These are phyloP conservation scores for Coemansia sp. DNA, from an alignment of 192 early-diverging fungal genomes.

Conservation along the genomic window DNA sequence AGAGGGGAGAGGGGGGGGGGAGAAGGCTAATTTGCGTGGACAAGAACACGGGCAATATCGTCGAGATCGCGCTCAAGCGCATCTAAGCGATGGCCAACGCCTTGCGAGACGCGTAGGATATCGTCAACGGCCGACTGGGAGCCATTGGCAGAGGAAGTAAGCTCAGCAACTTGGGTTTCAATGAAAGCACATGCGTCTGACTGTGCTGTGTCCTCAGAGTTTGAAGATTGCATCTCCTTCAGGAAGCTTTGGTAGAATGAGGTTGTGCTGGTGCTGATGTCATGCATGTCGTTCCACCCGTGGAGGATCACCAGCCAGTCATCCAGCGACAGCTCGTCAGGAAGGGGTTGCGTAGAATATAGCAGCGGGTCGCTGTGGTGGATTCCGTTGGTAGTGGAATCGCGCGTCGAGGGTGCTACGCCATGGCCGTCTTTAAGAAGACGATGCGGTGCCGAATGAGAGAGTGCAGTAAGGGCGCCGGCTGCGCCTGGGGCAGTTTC, in stretches of 20 bases:
- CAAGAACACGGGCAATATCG: slow-evolving; percentile 44
- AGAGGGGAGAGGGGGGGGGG: too few relatives aligned
- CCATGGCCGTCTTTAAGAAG: slow-evolving; percentile 28
- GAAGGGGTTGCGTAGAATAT: not conserved
- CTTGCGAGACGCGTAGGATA: slow-evolving; percentile 47
- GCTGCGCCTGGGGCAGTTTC: slow-evolving; percentile 11
- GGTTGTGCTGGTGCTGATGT: slow-evolving; percentile 20
- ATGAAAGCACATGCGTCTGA: slow-evolving; percentile 24
- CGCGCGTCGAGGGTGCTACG: too few relatives aligned
- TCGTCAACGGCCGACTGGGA: slow-evolving; percentile 46
- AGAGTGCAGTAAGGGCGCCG: slow-evolving; percentile 16
- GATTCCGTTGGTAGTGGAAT: slow-evolving; percentile 4
- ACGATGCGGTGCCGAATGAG: slow-evolving; percentile 24
- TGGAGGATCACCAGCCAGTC: slow-evolving; percentile 49
- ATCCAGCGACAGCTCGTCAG: slow-evolving; percentile 42
- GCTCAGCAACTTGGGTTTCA: slow-evolving; percentile 26
- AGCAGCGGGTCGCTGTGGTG: slow-evolving; percentile 4
- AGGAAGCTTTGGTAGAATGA: slow-evolving; percentile 47
- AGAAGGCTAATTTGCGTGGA: slow-evolving; percentile 32
- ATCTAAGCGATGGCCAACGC: slow-evolving; percentile 48
- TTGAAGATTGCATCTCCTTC: slow-evolving; percentile 24
- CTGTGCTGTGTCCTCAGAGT: slow-evolving; percentile 4
- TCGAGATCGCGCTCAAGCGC: slow-evolving; percentile 50
- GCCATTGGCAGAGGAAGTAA: slow-evolving; percentile 24
- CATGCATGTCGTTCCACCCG: slow-evolving; percentile 46